Evolutionary conservation across 2,329 filamentous ascomycete species (phyloP), one percentile per base, ranked within the genome.

Genomic region (Basipetospora chlamydospora): DNA sequence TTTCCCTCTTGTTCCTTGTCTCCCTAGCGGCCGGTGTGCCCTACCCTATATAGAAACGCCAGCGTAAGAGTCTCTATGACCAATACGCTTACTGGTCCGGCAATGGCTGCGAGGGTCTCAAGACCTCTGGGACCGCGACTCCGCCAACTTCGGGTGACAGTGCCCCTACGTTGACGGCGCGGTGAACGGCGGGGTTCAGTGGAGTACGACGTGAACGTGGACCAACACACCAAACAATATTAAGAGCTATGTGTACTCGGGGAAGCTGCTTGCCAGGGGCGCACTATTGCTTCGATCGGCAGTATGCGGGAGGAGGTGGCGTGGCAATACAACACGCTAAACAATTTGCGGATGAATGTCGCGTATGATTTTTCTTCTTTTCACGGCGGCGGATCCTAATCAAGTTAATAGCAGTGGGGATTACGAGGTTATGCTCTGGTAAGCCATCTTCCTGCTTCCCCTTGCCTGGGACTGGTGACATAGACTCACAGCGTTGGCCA

Each of bases 351-450:
- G 18, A 67, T 67, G 33, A 61, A 77, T 47, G 71, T 77, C 6
- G 60, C 70, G 5, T 77, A 74, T 49, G 70, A 76, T 47, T n/a
- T n/a, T n/a, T n/a, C n/a, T n/a, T n/a, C 49, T 76, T 31, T 77
- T 76, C 57, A 70, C 70, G 17, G 56, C 57, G 6, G 50, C 52
- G 5, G 40, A 49, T 16, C 58, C 62, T 18, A 57, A 60, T 15
- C 56, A 66, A 5, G 49, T 48, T 26, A 51, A 33, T 6, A 41
- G 30, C 26, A 38, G 33, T 18, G 48, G 63, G n/a, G 59, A 71
- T 46, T 73, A 71, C 49, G 73, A 77, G 53, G 58, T 77, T 47
- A 77, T 78, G 73, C 60, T 77, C 44, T 78, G 73, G 47, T 49
- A 35, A 35, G 44, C 26, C 21, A 22, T 28, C 15, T n/a, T 29